Evolutionary conservation across 257 asterid species (phyloP).

Genomic region (Craterostigma plantagineum): DNA sequence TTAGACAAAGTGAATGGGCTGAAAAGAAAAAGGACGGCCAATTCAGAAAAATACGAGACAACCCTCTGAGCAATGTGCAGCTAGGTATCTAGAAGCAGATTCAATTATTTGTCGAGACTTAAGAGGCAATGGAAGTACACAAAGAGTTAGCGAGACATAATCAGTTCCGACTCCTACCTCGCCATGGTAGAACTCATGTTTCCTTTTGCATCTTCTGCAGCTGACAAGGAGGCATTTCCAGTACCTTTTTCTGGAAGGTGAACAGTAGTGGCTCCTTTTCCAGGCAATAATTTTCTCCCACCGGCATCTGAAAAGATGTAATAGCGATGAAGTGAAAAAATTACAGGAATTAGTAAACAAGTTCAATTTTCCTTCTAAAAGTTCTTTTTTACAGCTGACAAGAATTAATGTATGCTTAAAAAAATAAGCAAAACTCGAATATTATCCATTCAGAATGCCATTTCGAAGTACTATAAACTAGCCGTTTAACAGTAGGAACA

Average conservation of each 20-base stretch:
- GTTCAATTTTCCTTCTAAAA: not conserved
- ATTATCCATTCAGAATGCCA: too few species aligned
- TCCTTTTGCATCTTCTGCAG: conserved; percentile 30
- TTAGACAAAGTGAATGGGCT: conserved; percentile 30
- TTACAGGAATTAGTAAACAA: not conserved
- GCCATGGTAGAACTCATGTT: conserved; percentile 24
- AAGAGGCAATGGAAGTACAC: too few species aligned
- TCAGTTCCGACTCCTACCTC: conserved; percentile 25
- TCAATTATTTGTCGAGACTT: not conserved
- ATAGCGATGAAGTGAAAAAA: not conserved
- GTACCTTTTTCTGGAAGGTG: conserved; percentile 29
- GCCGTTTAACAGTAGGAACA: too few species aligned
- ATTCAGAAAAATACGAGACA: conserved; percentile 3
- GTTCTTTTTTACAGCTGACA: too few species aligned
- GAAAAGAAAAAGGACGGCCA: conserved; percentile 15
- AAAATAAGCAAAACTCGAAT: too few species aligned
- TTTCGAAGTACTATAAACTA: too few species aligned
- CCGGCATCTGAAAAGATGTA: conserved; percentile 25
- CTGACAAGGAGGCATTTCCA: conserved; percentile 18
- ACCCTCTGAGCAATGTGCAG: conserved; percentile 5
- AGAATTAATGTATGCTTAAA: too few species aligned
- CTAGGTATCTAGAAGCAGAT: too few species aligned
- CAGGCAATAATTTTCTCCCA: conserved; percentile 41
- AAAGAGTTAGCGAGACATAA: conserved; percentile 1
- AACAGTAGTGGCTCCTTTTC: conserved; percentile 27